These are phyloP conservation scores for Phellopilus nigrolimitatus DNA, from an alignment of 1,284 basidiomycete genomes.

Conservation along the genomic window DNA sequence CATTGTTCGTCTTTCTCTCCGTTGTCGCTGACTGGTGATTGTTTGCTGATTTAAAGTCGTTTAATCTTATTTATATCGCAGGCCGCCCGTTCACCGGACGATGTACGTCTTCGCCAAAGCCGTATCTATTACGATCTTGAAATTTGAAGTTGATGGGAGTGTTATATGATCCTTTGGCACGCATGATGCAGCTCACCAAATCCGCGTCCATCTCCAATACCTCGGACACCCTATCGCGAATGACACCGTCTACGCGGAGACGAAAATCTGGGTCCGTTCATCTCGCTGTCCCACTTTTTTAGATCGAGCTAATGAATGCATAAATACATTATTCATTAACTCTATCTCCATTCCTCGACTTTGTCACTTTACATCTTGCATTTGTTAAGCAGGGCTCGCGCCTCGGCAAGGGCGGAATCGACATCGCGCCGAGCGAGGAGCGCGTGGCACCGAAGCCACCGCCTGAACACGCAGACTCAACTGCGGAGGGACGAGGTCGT, in stretches of 20 bases:
- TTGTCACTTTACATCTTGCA: not conserved
- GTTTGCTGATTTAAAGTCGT: slow-evolving; percentile 6
- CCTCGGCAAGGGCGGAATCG: slow-evolving; percentile 80
- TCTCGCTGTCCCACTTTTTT: not conserved
- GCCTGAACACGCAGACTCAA: slow-evolving; percentile 39
- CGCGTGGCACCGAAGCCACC: slow-evolving; percentile 63
- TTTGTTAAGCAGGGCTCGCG: slow-evolving; percentile 61
- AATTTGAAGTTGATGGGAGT: no score
- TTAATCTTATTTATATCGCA: slow-evolving; percentile 28
- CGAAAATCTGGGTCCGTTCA: slow-evolving; percentile 71
- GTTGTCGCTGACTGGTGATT: no score
- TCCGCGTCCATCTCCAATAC: slow-evolving; percentile 94
- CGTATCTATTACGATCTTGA: not conserved
- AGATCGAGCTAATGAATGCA: not conserved
- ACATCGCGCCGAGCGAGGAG: slow-evolving; percentile 59
- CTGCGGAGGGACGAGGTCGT: slow-evolving; percentile 14
- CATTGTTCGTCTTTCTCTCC: slow-evolving; percentile 59
- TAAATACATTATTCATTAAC: not conserved
- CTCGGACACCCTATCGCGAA: slow-evolving; percentile 93
- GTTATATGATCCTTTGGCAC: no score
- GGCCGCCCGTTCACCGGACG: slow-evolving; percentile 84
- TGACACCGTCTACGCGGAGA: slow-evolving; percentile 81
- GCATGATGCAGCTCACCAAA: slow-evolving; percentile 77
- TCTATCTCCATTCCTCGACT: slow-evolving; percentile 3
- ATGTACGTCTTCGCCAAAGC: slow-evolving; percentile 51